A percentile compares a stretch with the other conserved stretches of the same genome.
Evolutionary conservation across 2,329 filamentous ascomycete species (phyloP).

Genomic region (Monilinia aucupariae): DNA sequence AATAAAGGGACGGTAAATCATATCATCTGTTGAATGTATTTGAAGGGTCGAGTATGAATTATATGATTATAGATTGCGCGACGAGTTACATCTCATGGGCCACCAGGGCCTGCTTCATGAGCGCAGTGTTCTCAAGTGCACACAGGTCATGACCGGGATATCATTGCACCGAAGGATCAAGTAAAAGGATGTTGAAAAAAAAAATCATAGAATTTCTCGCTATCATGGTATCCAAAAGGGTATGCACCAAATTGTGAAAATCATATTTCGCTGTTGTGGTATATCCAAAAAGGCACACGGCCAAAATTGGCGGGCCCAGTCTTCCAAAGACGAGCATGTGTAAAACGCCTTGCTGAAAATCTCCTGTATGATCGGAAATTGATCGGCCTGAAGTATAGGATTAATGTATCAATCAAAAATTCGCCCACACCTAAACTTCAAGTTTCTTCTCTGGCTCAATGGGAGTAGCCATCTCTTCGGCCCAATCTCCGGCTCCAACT

Average conservation of each 20-base stretch:
- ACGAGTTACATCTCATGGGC: too few relatives aligned
- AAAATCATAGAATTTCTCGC: not conserved
- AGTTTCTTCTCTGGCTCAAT: slow-evolving; percentile 26
- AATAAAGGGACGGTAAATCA: too few relatives aligned
- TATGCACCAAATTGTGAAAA: not conserved
- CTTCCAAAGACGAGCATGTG: not conserved
- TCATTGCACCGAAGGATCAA: not conserved
- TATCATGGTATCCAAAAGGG: slow-evolving; percentile 2
- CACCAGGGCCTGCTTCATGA: too few relatives aligned
- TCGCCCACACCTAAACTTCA: not conserved
- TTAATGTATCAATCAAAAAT: not conserved
- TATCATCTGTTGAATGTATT: too few relatives aligned
- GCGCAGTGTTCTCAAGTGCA: too few relatives aligned
- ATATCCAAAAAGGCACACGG: not conserved
- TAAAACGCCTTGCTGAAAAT: not conserved
- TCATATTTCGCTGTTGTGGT: not conserved
- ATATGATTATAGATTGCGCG: too few relatives aligned
- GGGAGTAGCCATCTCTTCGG: slow-evolving; percentile 33
- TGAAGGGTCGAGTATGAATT: too few relatives aligned
- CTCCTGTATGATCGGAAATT: not conserved
- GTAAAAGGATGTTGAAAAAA: not conserved
- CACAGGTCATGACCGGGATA: not conserved
- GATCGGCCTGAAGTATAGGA: not conserved
- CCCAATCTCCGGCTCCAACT: slow-evolving; percentile 28
- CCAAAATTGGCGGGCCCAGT: slow-evolving; percentile 1